A percentile compares a stretch with the other conserved stretches of the same genome.
Conservation (phyloP, 2,329 filamentous ascomycete genomes). For the Emergomyces orientalis region DNA sequence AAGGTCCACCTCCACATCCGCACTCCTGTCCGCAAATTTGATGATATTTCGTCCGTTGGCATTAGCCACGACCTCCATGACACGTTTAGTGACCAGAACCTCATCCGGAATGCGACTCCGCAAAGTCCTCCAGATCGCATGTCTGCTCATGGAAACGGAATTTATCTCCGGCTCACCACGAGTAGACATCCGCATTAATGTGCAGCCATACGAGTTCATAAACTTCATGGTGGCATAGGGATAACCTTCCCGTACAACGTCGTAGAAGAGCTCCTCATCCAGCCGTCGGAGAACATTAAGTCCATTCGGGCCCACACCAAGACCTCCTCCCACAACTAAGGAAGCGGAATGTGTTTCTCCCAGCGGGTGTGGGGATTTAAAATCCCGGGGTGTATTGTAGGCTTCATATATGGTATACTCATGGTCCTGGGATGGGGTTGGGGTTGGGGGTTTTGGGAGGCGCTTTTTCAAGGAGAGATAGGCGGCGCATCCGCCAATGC, state of each 20-base stretch:
- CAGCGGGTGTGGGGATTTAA: constrained; percentile 14
- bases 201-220: constrained; percentile 28
- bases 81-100: constrained; percentile 27
- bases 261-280: constrained; percentile 26
- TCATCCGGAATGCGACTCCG: constrained; percentile 28
- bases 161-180: constrained; percentile 19
- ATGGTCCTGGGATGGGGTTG: constrained; percentile 16
- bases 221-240: constrained; percentile 26
- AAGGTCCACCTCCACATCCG: constrained; percentile 30
- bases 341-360: constrained; percentile 25
- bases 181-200: constrained; percentile 22
- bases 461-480: constrained; percentile 36
- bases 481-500: constrained; percentile 32
- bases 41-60: constrained; percentile 22
- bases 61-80: constrained; percentile 23
- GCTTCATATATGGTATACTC: constrained; percentile 35
- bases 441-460: constrained; percentile 21
- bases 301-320: constrained; percentile 34
- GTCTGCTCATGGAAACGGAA: constrained; percentile 30
- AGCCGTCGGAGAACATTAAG: constrained; percentile 32
- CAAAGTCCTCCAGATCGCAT: constrained; percentile 32
- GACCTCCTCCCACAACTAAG: constrained; percentile 30
- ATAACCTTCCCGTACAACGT: constrained; percentile 30
- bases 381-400: constrained; percentile 26
- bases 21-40: constrained; percentile 28